phyloP scores from a whole-genome alignment of 163 green algal genomes.

The Volvox carteri region DNA sequence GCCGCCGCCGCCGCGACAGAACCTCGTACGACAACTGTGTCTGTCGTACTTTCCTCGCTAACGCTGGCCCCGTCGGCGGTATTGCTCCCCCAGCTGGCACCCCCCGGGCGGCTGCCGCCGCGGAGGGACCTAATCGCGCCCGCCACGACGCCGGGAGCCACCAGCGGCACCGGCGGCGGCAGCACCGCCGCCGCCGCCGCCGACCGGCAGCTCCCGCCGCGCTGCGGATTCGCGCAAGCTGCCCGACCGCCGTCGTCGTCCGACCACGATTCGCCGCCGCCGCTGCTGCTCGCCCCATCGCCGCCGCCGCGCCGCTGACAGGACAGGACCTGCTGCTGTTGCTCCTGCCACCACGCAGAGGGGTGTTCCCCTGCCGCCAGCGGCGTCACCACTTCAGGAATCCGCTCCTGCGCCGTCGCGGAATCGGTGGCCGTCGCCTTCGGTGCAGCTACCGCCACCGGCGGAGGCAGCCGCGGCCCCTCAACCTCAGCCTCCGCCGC shows the following conservation, averaged over 20 bases:
- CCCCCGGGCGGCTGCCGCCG: neutral
- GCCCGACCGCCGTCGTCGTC: neutral
- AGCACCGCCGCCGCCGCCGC: neutral
- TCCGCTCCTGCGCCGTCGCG: neutral
- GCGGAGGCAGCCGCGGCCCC: too few relatives aligned
- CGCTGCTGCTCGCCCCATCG: neutral
- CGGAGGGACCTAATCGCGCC: neutral
- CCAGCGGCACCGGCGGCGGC: neutral
- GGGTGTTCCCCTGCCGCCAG: neutral
- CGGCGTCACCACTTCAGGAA: neutral
- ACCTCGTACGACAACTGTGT: neutral
- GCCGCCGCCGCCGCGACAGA: constrained; percentile 18
- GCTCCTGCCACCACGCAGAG: neutral
- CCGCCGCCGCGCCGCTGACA: neutral
- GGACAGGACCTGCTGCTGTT: neutral
- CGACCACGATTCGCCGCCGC: neutral
- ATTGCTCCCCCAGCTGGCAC: neutral
- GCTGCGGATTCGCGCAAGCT: too few relatives aligned
- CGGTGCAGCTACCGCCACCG: neutral
- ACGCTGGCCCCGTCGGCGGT: neutral
- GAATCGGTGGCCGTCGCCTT: neutral
- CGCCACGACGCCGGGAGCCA: neutral
- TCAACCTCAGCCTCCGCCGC: too few relatives aligned
- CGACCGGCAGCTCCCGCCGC: neutral
- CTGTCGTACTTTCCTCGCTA: neutral